phyloP scores from a whole-genome alignment of 2,329 filamentous ascomycete species.

The Orbilia javanica region DNA sequence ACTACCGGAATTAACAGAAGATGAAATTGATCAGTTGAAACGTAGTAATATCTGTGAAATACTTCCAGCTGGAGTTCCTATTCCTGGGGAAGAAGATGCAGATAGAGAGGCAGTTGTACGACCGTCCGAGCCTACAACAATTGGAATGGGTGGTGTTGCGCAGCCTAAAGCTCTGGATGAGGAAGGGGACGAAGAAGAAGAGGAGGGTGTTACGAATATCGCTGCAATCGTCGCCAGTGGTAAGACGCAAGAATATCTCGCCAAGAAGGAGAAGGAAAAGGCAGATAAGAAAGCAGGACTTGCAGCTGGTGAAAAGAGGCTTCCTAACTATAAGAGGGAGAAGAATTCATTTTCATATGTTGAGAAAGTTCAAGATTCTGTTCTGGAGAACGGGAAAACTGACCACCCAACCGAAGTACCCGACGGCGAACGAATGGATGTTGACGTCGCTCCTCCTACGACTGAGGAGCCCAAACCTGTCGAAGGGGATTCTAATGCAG shows the following conservation, averaged over 20 bases:
- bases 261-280: slow-evolving; percentile 85
- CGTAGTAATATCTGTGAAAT: slow-evolving; percentile 77
- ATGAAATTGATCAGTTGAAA: slow-evolving; percentile 79
- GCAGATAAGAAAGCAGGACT: slow-evolving; percentile 69
- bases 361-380: slow-evolving; percentile 69
- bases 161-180: slow-evolving; percentile 35
- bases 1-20: slow-evolving; percentile 74
- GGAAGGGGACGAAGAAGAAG: slow-evolving; percentile 66
- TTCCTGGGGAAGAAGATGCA: slow-evolving; percentile 64
- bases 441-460: slow-evolving; percentile 45
- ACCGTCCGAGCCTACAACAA: slow-evolving; percentile 63
- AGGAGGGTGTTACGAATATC: slow-evolving; percentile 83
- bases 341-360: slow-evolving; percentile 80
- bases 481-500: slow-evolving; percentile 62
- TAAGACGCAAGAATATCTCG: slow-evolving; percentile 83
- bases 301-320: slow-evolving; percentile 68
- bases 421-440: slow-evolving; percentile 61
- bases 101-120: slow-evolving; percentile 68
- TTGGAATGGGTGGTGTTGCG: slow-evolving; percentile 39
- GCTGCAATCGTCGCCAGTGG: slow-evolving; percentile 86
- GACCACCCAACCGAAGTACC: slow-evolving; percentile 65
- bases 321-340: slow-evolving; percentile 80
- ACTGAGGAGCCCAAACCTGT: slow-evolving; percentile 57
- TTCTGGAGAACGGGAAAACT: slow-evolving; percentile 3
- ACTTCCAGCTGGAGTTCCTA: slow-evolving; percentile 70